Evolutionary conservation across 768 basidiomycete species (phyloP).

Genomic region (Lactifluus echinatus): DNA sequence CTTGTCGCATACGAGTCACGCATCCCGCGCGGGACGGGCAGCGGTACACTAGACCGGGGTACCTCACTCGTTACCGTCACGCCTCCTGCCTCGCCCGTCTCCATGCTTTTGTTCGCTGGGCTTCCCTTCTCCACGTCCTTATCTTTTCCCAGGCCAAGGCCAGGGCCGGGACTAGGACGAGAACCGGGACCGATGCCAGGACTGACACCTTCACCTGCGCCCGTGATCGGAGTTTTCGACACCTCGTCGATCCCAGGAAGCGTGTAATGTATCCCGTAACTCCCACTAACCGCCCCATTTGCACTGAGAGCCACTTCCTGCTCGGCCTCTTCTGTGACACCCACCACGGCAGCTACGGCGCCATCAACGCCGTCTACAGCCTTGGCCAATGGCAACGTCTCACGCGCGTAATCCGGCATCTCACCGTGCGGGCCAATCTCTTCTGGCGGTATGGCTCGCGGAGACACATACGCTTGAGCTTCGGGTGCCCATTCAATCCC

Average conservation of each 20-base stretch:
- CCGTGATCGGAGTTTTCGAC: not conserved
- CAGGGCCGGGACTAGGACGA: not conserved
- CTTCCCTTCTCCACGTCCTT: not conserved
- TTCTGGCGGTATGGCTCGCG: conserved; percentile 21
- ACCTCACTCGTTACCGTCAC: not conserved
- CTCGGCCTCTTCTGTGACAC: conserved; percentile 13
- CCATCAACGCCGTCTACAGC: not conserved
- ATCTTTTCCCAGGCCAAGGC: not conserved
- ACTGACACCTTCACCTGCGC: not conserved
- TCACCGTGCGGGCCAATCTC: conserved; percentile 41
- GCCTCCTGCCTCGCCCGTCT: not conserved
- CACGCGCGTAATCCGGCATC: conserved; percentile 28
- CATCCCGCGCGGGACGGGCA: conserved; percentile 23
- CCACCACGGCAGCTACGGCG: conserved; percentile 4
- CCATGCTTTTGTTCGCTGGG: not conserved
- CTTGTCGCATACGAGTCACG: conserved; percentile 33
- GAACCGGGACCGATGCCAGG: not conserved
- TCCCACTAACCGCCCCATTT: not conserved
- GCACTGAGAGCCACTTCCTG: not conserved
- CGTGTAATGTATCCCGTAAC: conserved; percentile 2
- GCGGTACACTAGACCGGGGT: conserved; percentile 17
- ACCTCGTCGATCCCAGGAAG: not conserved
- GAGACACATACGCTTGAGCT: conserved; percentile 27
- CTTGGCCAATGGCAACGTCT: conserved; percentile 11
- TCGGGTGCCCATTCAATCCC: conserved; percentile 48